Conservation (phyloP, 306 rosid genomes). For the Cicer arietinum region DNA sequence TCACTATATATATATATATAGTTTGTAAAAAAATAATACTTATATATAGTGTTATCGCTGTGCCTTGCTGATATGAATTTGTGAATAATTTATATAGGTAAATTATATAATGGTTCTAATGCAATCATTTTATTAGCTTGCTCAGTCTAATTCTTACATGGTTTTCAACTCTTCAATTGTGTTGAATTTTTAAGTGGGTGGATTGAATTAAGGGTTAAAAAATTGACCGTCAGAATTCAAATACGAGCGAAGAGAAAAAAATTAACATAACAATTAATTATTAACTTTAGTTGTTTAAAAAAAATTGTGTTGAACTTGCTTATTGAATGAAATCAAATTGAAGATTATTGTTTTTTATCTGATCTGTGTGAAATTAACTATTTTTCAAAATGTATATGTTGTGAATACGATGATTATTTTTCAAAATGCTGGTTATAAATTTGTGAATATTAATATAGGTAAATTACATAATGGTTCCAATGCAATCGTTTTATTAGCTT, state of each 20-base stretch:
- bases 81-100: constrained; percentile 15
- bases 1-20: not conserved
- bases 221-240: too few species aligned
- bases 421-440: not conserved
- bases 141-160: constrained; percentile 35
- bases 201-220: too few species aligned
- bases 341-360: not conserved
- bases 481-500: constrained; percentile 43
- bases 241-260: too few species aligned
- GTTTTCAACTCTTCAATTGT: constrained; percentile 31
- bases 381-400: constrained; percentile 21
- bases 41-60: constrained; percentile 24
- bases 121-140: constrained; percentile 46
- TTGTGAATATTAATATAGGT: constrained; percentile 28
- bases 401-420: constrained; percentile 29
- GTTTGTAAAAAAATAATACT: not conserved
- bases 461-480: constrained; percentile 32
- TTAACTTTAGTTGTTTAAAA: too few species aligned
- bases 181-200: constrained; percentile 11
- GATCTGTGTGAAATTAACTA: not conserved
- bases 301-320: not conserved
- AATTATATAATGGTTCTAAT: constrained; percentile 34
- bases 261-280: too few species aligned
- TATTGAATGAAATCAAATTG: constrained; percentile 31
- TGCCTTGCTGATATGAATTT: constrained; percentile 45